Evolutionary conservation across 352 stramenopile genomes (phyloP).

Genomic region (Saprolegnia parasitica): DNA sequence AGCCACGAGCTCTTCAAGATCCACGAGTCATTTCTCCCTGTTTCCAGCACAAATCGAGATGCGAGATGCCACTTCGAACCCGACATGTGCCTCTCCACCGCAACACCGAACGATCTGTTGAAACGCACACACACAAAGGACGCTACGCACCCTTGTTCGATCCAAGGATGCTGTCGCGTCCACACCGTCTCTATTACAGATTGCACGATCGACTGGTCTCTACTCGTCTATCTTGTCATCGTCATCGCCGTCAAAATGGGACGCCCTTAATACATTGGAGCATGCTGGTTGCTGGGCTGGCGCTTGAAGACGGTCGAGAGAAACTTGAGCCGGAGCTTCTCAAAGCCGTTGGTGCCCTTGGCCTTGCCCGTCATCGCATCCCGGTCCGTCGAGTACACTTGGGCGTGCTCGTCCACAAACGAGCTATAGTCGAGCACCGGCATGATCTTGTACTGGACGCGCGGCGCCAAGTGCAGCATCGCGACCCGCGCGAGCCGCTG

Average conservation of each 20-base stretch:
- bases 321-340: slow-evolving; percentile 14
- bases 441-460: slow-evolving; percentile 16
- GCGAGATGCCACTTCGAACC: too few relatives aligned
- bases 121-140: neutral
- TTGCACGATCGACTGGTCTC: neutral
- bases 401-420: slow-evolving; percentile 11
- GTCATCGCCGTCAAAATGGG: too few relatives aligned
- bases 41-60: too few relatives aligned
- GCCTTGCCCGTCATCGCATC: too few relatives aligned
- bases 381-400: neutral
- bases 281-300: neutral
- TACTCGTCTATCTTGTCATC: too few relatives aligned
- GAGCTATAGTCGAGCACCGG: slow-evolving; percentile 23
- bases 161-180: neutral
- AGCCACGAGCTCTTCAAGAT: too few relatives aligned
- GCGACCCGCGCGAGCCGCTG: slow-evolving; percentile 16
- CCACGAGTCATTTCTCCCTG: too few relatives aligned
- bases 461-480: slow-evolving; percentile 8
- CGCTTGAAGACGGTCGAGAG: slow-evolving; percentile 2
- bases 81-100: too few relatives aligned
- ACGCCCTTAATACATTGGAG: too few relatives aligned
- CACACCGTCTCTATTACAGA: neutral
- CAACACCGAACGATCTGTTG: neutral
- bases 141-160: neutral
- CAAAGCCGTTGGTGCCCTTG: slow-evolving; percentile 7